Percentiles rank a stretch among this genome's conserved stretches.
phyloP scores from a whole-genome alignment of 441 rosid genomes.

The Bruguiera hainesii region DNA sequence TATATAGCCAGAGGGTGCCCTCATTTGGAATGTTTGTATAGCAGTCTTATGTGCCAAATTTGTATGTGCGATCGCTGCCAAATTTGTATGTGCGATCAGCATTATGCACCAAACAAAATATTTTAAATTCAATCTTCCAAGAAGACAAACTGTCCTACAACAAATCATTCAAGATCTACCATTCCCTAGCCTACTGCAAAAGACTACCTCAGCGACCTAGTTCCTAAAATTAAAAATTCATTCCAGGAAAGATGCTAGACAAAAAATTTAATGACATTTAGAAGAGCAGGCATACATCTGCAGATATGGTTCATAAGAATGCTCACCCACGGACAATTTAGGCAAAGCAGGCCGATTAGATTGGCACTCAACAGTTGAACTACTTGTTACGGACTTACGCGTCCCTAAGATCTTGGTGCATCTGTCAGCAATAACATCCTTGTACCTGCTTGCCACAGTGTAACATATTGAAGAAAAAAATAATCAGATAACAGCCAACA shows the following conservation, averaged over 20 bases:
- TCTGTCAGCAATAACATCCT: constrained; percentile 21
- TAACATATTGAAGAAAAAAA: background rate
- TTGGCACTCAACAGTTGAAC: constrained; percentile 10
- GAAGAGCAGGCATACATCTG: constrained; percentile 14
- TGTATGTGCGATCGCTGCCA: background rate
- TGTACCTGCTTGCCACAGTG: constrained; percentile 25
- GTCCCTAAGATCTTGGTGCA: constrained; percentile 1
- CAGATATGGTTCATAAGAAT: constrained; percentile 16
- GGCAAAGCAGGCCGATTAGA: constrained; percentile 19
- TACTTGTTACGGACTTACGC: constrained; percentile 5
- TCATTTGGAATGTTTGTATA: background rate
- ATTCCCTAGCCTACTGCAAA: background rate
- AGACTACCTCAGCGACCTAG: background rate
- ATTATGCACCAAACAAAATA: background rate
- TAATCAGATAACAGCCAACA: background rate
- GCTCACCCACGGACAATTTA: constrained; percentile 13
- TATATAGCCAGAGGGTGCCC: background rate
- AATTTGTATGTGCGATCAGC: no score
- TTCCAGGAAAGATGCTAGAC: background rate
- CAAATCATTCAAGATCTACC: background rate
- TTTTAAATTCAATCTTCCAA: background rate
- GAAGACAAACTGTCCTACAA: background rate
- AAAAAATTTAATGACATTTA: constrained; percentile 25
- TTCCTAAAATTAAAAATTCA: background rate
- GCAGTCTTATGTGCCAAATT: background rate